Evolutionary conservation across 179 eudicot species (phyloP), one percentile per base, ranked within the genome.

Genomic region (Spinacia oleracea): DNA sequence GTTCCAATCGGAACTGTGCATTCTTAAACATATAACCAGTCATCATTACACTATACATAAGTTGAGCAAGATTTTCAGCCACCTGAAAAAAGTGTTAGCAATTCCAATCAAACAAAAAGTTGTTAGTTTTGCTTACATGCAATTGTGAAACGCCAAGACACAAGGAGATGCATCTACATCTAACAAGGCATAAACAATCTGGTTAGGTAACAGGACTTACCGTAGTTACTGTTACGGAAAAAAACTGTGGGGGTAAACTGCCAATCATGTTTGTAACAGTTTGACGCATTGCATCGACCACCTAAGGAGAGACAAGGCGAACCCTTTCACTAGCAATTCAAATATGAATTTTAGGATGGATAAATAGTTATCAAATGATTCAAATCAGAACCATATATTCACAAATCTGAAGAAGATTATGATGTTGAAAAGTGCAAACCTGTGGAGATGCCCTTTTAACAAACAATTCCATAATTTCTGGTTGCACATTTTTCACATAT

Each of bases 181-280:
- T 23, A 72, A 50, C 59, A 38, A 81, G 65, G 11, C 42, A 75
- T 6, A 70, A 42, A 40, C 60, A 65, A 45, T 21, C 23, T 29
- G 23, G 32, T 29, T 12, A 70, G 59, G 25, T 25, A 40, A 77
- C 20, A 21, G 21, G 21, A 85, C 94, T 90, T 84, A 93, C 98
- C 60, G 98, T 93, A 34, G 93, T 90, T 34, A 93, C 97, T 34
- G 94, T 93, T 38, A 91, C 91, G 11, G 94, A 80, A 82, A 93
- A 93, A 79, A 91, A 93, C 59, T 93, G 98, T 31, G 98, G 94
- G 59, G 98, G 97, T 73, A 93, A 85, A 60, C 97, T 90, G 51
- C 98, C 98, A 76, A 93, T 93, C 97, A 93, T 93, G 80, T 91
- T 93, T 67, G 97, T 88, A n/a, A 93, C 94, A 14, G 97, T 93